Evolutionary conservation across 805 yeast genomes (phyloP), one percentile per base, ranked within the genome.

Genomic region (Nakazawaea populi): DNA sequence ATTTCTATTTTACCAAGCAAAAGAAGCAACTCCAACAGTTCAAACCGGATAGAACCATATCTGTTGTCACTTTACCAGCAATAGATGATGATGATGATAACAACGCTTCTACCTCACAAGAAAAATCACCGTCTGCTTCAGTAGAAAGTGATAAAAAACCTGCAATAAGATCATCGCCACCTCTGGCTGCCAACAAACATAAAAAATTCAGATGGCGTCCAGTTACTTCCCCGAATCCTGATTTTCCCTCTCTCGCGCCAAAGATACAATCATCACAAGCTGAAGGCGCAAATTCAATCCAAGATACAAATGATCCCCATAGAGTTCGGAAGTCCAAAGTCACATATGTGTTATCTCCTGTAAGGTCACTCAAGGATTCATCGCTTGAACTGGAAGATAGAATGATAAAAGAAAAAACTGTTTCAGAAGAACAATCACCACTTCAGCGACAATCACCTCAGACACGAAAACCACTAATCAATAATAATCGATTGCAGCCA

Each of bases 1-100:
- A 48, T 31, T 48, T 48, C 24, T 48, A 48, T 31, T 48, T 48
- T 30, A 29, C 45, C 10, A 47, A 41, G 30, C 45, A 47, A 29
- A 30, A 41, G 28, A 45, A 42, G 41, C 41, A 42, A 32, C 24
- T 30, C 7, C 45, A 32, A 31, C 30, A 30, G 27, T 4, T 18
- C 24, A 46, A 24, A 39, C 43, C 49, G 9, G 39, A 40, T 45
- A 37, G 34, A 24, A 37, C 40, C n/a, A 37, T 37, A 10, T 37
- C 40, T 11, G 40, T 37, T 37, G 40, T 37, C 18, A 41, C 32
- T n/a, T 41, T 41, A 24, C 44, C 44, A 12, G 34, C 24, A 27
- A 41, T 41, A n/a, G 44, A 41, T 14, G 24, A n/a, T 42, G 35
- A 31, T 29, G 18, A 29, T n/a, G 30, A 28, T 10, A 42, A 31